A percentile compares a stretch with the other conserved stretches of the same genome.
These are phyloP conservation scores for Neoboletus magnificus DNA, from an alignment of 768 basidiomycete species.

Conservation along the genomic window DNA sequence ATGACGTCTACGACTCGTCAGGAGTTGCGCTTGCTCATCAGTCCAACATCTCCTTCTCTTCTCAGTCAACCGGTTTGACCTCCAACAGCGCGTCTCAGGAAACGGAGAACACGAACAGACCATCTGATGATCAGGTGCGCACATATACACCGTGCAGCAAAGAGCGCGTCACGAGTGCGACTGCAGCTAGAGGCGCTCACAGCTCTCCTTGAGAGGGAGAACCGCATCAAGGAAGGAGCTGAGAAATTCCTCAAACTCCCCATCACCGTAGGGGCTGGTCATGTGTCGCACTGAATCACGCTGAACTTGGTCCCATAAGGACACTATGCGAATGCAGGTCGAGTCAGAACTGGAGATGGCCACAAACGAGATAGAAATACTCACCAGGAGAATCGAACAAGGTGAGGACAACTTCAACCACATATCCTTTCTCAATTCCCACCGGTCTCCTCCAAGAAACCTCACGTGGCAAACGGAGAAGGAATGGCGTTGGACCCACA, in stretches of 20 bases:
- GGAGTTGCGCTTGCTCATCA: constrained; percentile 19
- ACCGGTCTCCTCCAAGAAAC: constrained; percentile 17
- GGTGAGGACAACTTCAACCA: constrained; percentile 25
- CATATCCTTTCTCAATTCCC: neutral
- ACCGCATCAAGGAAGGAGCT: constrained; percentile 86
- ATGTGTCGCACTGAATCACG: constrained; percentile 3
- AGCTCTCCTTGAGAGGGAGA: constrained; percentile 68
- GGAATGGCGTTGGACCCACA: constrained; percentile 21
- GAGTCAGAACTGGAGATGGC: constrained; percentile 77
- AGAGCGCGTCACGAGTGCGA: constrained; percentile 3
- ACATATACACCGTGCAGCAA: neutral
- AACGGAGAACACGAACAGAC: constrained; percentile 17
- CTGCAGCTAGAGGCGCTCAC: constrained; percentile 64
- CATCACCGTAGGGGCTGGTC: constrained; percentile 39
- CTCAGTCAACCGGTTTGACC: constrained; percentile 28
- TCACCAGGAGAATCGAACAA: constrained; percentile 51
- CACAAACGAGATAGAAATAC: constrained; percentile 63
- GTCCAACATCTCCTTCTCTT: constrained; percentile 29
- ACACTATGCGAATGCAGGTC: constrained; percentile 65
- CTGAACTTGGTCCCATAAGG: constrained; percentile 36
- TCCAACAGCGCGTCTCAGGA: constrained; percentile 25
- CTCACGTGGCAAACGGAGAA: constrained; percentile 32
- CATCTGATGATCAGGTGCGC: constrained; percentile 31
- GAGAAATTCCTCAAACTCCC: constrained; percentile 81
- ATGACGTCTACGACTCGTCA: constrained; percentile 27